These are phyloP conservation scores for Melaleuca alternifolia DNA, from an alignment of 345 rosid genomes.

Conservation along the genomic window DNA sequence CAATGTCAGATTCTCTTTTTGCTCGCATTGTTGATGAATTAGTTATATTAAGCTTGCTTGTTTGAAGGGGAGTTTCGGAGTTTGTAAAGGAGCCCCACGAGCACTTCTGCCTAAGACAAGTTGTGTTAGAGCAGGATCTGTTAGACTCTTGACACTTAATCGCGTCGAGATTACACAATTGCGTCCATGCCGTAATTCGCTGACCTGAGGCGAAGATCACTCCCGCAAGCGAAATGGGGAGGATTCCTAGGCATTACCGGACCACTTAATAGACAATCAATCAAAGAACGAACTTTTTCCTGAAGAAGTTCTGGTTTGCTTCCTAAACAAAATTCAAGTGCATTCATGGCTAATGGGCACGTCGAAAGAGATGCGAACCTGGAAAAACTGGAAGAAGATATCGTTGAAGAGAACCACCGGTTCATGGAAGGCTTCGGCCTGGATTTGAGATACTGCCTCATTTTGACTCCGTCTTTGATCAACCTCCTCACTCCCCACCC, in stretches of 20 bases:
- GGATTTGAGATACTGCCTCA: slow-evolving; percentile 54
- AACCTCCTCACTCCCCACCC: slow-evolving; percentile 74
- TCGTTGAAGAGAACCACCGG: slow-evolving; percentile 58
- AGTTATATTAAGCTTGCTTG: slow-evolving; percentile 25
- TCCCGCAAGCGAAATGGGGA: background rate
- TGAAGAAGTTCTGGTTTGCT: background rate
- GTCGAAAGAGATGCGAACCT: slow-evolving; percentile 18
- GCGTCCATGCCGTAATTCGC: background rate
- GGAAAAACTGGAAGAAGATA: slow-evolving; percentile 57
- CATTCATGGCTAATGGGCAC: too few species aligned
- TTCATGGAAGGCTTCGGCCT: slow-evolving; percentile 74
- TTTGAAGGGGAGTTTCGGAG: slow-evolving; percentile 60
- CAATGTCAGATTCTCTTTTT: background rate
- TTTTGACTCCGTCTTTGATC: slow-evolving; percentile 33
- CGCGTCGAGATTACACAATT: background rate
- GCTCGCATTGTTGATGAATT: background rate
- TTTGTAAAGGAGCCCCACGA: slow-evolving; percentile 69
- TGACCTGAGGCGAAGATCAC: background rate
- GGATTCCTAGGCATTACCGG: background rate
- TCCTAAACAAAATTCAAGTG: background rate
- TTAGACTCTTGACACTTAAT: background rate
- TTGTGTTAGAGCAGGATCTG: background rate
- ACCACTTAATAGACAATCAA: background rate
- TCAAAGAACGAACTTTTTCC: background rate
- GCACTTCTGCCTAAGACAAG: slow-evolving; percentile 66